These are phyloP conservation scores for Crucibulum laeve DNA, from an alignment of 768 basidiomycete genomes.

Conservation along the genomic window DNA sequence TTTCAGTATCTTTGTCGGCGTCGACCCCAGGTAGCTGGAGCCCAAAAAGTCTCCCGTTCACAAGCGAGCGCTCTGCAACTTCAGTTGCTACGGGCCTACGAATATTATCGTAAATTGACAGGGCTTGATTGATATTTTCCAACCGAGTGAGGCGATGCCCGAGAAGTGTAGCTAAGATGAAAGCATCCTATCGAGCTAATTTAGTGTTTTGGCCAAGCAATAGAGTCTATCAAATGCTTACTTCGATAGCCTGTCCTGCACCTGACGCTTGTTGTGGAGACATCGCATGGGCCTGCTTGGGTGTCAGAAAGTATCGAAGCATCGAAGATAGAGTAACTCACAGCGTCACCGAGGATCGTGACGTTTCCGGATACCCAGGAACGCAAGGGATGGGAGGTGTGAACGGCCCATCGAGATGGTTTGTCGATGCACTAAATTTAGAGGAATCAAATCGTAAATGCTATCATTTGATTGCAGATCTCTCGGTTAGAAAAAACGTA, in stretches of 20 bases:
- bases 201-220: no score
- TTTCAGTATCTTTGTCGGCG: slow-evolving; percentile 11
- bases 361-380: slow-evolving; percentile 32
- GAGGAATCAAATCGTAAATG: background rate
- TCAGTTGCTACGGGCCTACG: slow-evolving; percentile 31
- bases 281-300: slow-evolving; percentile 38
- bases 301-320: slow-evolving; percentile 1
- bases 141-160: slow-evolving; percentile 20
- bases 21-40: slow-evolving; percentile 16
- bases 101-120: slow-evolving; percentile 31
- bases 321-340: slow-evolving; percentile 11
- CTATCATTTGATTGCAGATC: background rate
- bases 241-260: slow-evolving; percentile 50
- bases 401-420: slow-evolving; percentile 36
- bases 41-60: slow-evolving; percentile 23
- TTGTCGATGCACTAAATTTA: slow-evolving; percentile 27
- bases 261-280: slow-evolving; percentile 42
- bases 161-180: slow-evolving; percentile 39
- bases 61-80: slow-evolving; percentile 19
- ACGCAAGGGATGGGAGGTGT: slow-evolving; percentile 29
- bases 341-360: slow-evolving; percentile 42
- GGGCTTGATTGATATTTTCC: slow-evolving; percentile 21
- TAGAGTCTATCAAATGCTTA: slow-evolving; percentile 11
- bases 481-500: slow-evolving; percentile 12
- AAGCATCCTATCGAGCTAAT: slow-evolving; percentile 32